Percentiles rank a stretch among this genome's conserved stretches.
phyloP scores from a whole-genome alignment of 2,329 filamentous ascomycete genomes.

The Fusarium sp. region DNA sequence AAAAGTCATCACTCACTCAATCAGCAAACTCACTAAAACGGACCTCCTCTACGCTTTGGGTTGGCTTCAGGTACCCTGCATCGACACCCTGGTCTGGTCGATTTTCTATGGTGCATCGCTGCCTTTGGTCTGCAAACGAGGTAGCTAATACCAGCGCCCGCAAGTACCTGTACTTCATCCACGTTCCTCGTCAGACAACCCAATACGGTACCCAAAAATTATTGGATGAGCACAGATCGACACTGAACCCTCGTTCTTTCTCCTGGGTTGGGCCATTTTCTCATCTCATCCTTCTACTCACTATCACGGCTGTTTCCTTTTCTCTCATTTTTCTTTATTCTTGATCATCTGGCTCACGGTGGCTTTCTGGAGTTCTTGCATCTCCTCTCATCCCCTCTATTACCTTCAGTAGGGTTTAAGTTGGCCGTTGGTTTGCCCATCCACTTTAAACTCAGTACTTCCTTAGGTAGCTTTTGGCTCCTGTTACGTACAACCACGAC shows the following conservation, averaged over 20 bases:
- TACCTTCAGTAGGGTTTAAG: constrained; percentile 1
- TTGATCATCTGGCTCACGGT: constrained; percentile 30
- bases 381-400: constrained; percentile 11
- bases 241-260: constrained; percentile 38
- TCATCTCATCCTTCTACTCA: constrained; percentile 28
- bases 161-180: constrained; percentile 31
- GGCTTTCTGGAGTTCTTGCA: constrained; percentile 38
- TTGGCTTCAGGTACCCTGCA: constrained; percentile 10
- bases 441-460: constrained; percentile 17
- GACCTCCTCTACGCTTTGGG: constrained; percentile 4
- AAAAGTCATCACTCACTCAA: constrained; percentile 16
- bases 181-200: constrained; percentile 18
- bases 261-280: constrained; percentile 22
- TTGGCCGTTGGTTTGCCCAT: constrained; percentile 23
- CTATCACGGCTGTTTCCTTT: constrained; percentile 14
- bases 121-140: constrained; percentile 19
- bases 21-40: constrained; percentile 15
- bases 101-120: constrained; percentile 20
- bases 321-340: constrained; percentile 15
- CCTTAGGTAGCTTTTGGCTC: constrained; percentile 38
- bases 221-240: constrained; percentile 29
- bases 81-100: constrained; percentile 21
- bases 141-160: constrained; percentile 25
- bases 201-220: constrained; percentile 17
- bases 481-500: constrained; percentile 28